Base-by-base conservation (phyloP, 495 filamentous ascomycete genomes). In the Neurospora discreta region DNA sequence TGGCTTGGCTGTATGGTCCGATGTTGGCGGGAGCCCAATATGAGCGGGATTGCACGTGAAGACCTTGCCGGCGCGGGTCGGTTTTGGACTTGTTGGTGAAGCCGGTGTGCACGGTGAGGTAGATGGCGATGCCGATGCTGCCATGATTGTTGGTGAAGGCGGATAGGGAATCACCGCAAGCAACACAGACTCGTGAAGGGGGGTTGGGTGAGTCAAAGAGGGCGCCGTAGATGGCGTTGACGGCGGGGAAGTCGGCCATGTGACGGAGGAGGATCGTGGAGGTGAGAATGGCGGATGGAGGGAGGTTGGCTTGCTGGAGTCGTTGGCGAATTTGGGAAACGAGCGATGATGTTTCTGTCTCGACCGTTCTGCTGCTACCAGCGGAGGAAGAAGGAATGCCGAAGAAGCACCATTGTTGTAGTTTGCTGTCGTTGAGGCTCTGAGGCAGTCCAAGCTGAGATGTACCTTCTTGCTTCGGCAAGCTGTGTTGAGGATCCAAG, bases 11-110 rank as follows among this genome's bases (percentile, higher is more conserved):
- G 79, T 99, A 99, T 0, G 96, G 95, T 0, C 95, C 95, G 70
- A 99, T 99, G 75, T 98, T 98, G 9, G 96, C 94, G 0, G 95
- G 95, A 1, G 95, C 96, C 95, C 95, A 99, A 85, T 98, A 98
- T 4, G 92, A 95, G 36, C 92, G 86, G 18, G 91, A 93, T 78
- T 98, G 96, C 4, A 99, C 94, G 79, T 99, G 95, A 1, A 99
- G 85, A 3, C 89, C 89, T 13, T 85, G 84, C 8, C 52, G 52
- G 69, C 81, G 82, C 74, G 79, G 80, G 42, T 68, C 72, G 16
- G 70, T 72, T 15, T 3, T 36, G 33, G 33, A 36, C 6, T 73
- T 18, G 52, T 15, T 60, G 26, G 52, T 30, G 52, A 76, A 73
- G 16, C 68, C 70, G n/a, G 73, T 69, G 20, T 77, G 75, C 20